Conservation (phyloP, 108 stramenopile species). For the Skeletonema grethae region DNA sequence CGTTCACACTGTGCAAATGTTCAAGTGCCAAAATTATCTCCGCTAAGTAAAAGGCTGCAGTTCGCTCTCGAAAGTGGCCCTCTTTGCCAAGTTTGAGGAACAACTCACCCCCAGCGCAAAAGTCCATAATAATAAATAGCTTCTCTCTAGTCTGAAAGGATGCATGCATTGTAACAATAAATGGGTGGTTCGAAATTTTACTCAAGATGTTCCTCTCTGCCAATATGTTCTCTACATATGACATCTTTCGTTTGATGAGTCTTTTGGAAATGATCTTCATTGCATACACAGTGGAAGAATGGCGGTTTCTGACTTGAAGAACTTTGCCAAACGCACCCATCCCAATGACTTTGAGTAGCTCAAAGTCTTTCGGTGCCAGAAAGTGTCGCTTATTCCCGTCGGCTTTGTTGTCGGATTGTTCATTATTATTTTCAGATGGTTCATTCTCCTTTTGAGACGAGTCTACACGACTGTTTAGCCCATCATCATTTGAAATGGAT, state of each 20-base stretch:
- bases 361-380: slow-evolving; percentile 86
- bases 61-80: slow-evolving; percentile 81
- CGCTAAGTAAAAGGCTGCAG: slow-evolving; percentile 95
- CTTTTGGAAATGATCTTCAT: slow-evolving; percentile 98
- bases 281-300: slow-evolving; percentile 78
- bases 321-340: slow-evolving; percentile 99
- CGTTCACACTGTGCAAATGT: slow-evolving; percentile 86
- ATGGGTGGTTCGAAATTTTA: slow-evolving; percentile 89
- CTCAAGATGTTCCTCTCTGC: slow-evolving; percentile 95
- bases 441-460: slow-evolving; percentile 1
- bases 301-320: slow-evolving; percentile 87
- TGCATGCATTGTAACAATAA: slow-evolving; percentile 94
- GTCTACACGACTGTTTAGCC: not conserved
- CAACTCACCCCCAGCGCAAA: slow-evolving; percentile 95
- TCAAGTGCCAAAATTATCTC: slow-evolving; percentile 95
- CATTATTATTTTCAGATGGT: not conserved
- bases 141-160: slow-evolving; percentile 96
- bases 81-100: slow-evolving; percentile 85
- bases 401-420: slow-evolving; percentile 1
- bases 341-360: slow-evolving; percentile 90
- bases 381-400: slow-evolving; percentile 38
- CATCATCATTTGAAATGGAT: not conserved
- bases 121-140: slow-evolving; percentile 97
- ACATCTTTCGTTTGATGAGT: slow-evolving; percentile 76
- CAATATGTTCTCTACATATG: slow-evolving; percentile 83